phyloP scores from a whole-genome alignment of 352 stramenopile genomes.

The Elongisporangium prolatum region DNA sequence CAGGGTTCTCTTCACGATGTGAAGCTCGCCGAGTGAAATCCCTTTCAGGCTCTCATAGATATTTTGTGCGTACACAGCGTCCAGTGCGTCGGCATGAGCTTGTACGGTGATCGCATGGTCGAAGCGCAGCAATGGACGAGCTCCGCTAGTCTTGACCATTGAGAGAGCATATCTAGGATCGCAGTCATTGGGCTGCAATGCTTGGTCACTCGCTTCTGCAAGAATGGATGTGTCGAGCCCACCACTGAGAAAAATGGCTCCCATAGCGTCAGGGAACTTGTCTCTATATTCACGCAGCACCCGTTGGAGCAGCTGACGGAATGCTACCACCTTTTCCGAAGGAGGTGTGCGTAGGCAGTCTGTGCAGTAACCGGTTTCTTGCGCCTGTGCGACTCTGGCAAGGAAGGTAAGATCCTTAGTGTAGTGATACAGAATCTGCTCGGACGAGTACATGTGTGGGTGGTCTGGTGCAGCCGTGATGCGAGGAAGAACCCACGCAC shows the following conservation, averaged over 20 bases:
- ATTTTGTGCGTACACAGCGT: conserved; percentile 33
- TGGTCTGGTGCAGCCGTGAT: conserved; percentile 58
- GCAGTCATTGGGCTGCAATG: conserved; percentile 12
- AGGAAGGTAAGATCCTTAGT: conserved; percentile 55
- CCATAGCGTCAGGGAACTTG: conserved; percentile 27
- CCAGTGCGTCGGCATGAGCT: conserved; percentile 26
- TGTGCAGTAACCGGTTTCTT: conserved; percentile 20
- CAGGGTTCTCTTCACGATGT: conserved; percentile 48
- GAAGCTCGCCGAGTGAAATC: conserved; percentile 54
- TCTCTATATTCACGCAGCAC: conserved; percentile 40
- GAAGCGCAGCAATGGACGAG: conserved; percentile 43
- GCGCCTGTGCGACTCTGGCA: conserved; percentile 24
- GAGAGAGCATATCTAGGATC: conserved; percentile 25
- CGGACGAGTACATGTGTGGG: conserved; percentile 47
- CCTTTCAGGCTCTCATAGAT: conserved; percentile 39
- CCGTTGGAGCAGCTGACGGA: conserved; percentile 42
- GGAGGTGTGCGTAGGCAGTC: conserved; percentile 45
- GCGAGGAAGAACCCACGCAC: conserved; percentile 47
- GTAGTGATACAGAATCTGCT: conserved; percentile 75
- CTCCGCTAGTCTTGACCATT: conserved; percentile 28
- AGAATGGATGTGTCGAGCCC: conserved; percentile 73
- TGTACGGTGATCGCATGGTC: conserved; percentile 54
- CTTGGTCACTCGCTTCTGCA: conserved; percentile 44
- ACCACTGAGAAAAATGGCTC: conserved; percentile 56
- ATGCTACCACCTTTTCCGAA: conserved; percentile 26